phyloP scores from a whole-genome alignment of 1,284 basidiomycete species.

The Boletus mariae region DNA sequence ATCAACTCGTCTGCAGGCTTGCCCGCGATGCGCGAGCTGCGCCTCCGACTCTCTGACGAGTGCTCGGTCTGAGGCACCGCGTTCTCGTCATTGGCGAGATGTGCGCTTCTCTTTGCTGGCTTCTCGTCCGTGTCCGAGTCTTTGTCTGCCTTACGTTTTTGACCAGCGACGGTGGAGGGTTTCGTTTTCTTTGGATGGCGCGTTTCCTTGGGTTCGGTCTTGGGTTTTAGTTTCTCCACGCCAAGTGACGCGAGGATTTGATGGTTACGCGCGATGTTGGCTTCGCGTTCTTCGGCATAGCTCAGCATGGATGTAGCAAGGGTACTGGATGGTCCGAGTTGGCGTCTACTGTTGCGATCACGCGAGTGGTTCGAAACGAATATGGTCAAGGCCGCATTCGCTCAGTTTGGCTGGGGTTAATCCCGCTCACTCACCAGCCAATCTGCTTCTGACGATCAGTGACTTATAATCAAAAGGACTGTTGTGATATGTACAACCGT shows the following conservation, averaged over 20 bases:
- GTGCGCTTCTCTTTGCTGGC: constrained; percentile 29
- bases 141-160: constrained; percentile 19
- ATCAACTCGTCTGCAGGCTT: constrained; percentile 50
- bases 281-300: constrained; percentile 47
- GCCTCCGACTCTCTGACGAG: constrained; percentile 37
- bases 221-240: constrained; percentile 39
- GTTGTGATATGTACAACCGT: not conserved
- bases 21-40: constrained; percentile 62
- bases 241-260: constrained; percentile 41
- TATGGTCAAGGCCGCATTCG: no score
- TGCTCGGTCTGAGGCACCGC: constrained; percentile 7
- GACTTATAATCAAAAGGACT: not conserved
- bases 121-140: constrained; percentile 13
- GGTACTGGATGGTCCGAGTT: no score
- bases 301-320: constrained; percentile 14
- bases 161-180: not conserved
- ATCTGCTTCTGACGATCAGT: not conserved
- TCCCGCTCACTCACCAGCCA: not conserved
- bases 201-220: constrained; percentile 46
- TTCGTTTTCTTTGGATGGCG: constrained; percentile 17
- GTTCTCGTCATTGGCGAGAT: constrained; percentile 28
- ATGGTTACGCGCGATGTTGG: constrained; percentile 51
- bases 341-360: no score
- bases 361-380: no score
- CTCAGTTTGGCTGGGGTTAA: no score